Conservation (phyloP, 2,329 filamentous ascomycete species). For the Cladophialophora psammophila region DNA sequence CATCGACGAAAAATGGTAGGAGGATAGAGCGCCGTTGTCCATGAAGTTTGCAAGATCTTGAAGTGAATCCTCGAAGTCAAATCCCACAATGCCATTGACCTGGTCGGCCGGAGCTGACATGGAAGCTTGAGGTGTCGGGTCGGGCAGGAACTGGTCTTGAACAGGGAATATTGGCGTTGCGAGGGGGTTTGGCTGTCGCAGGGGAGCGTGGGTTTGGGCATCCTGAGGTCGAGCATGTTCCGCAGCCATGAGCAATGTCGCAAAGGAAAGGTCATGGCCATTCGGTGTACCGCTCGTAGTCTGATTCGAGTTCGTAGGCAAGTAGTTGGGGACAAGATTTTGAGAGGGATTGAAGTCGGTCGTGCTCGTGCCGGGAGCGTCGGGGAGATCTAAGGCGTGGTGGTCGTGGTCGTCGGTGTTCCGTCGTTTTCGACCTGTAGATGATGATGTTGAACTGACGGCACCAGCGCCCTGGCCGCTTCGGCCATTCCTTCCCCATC, state of each 20-base stretch:
- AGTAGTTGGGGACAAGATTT: conserved; percentile 30
- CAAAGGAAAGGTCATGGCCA: conserved; percentile 46
- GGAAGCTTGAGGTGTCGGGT: conserved; percentile 49
- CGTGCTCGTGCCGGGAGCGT: conserved; percentile 20
- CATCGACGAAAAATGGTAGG: conserved; percentile 50
- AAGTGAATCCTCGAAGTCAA: conserved; percentile 45
- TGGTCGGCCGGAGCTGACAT: conserved; percentile 45
- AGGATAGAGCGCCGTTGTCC: conserved; percentile 48
- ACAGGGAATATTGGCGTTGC: conserved; percentile 23
- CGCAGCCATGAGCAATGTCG: conserved; percentile 51
- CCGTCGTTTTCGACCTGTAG: conserved; percentile 15
- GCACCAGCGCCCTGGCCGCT: conserved; percentile 42
- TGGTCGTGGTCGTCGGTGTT: conserved; percentile 19
- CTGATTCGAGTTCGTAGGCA: conserved; percentile 21
- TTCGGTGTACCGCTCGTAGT: conserved; percentile 23
- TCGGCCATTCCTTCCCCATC: conserved; percentile 27
- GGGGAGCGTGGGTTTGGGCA: conserved; percentile 39
- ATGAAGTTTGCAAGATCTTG: conserved; percentile 50
- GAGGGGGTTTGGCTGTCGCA: conserved; percentile 26
- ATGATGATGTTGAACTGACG: conserved; percentile 21
- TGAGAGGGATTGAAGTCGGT: conserved; percentile 31
- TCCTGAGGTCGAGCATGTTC: conserved; percentile 51
- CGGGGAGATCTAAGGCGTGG: conserved; percentile 17
- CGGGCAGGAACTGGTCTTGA: conserved; percentile 43
- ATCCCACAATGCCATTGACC: conserved; percentile 44